Percentiles rank a stretch among this genome's conserved stretches.
Evolutionary conservation across 176 grass and related monocot genomes (phyloP).

Genomic region (Pontederia crassipes): DNA sequence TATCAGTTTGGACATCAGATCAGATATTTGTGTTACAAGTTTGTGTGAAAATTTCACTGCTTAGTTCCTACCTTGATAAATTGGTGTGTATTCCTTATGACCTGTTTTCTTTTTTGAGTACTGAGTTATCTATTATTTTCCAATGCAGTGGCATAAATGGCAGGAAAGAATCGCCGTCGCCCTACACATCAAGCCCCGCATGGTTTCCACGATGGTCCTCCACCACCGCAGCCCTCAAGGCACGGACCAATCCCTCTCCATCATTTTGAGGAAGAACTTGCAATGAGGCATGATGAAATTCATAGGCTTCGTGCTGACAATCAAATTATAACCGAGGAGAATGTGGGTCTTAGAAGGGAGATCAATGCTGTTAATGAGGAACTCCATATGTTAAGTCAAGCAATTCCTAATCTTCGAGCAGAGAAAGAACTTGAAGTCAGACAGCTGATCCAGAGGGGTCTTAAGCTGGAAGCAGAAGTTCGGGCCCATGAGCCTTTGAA

Average conservation of each 20-base stretch:
- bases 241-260: constrained; percentile 15
- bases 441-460: constrained; percentile 35
- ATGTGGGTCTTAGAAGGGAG: constrained; percentile 29
- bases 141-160: constrained; percentile 18
- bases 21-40: no score
- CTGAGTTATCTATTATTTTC: no score
- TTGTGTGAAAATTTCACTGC: no score
- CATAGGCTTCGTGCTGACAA: constrained; percentile 29
- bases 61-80: no score
- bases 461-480: constrained; percentile 37
- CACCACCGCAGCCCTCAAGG: neutral
- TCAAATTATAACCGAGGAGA: constrained; percentile 26
- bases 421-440: constrained; percentile 38
- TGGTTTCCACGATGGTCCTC: constrained; percentile 13
- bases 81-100: no score
- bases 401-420: constrained; percentile 27
- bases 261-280: constrained; percentile 25
- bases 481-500: constrained; percentile 23
- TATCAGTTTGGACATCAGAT: no score
- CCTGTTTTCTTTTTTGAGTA: no score
- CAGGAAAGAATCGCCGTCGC: constrained; percentile 36
- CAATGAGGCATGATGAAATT: constrained; percentile 24
- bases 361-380: constrained; percentile 20
- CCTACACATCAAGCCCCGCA: constrained; percentile 19
- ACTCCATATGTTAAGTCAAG: constrained; percentile 34